These are phyloP conservation scores for Agapanthus africanus DNA, from an alignment of 106 monocot genomes.

Conservation along the genomic window DNA sequence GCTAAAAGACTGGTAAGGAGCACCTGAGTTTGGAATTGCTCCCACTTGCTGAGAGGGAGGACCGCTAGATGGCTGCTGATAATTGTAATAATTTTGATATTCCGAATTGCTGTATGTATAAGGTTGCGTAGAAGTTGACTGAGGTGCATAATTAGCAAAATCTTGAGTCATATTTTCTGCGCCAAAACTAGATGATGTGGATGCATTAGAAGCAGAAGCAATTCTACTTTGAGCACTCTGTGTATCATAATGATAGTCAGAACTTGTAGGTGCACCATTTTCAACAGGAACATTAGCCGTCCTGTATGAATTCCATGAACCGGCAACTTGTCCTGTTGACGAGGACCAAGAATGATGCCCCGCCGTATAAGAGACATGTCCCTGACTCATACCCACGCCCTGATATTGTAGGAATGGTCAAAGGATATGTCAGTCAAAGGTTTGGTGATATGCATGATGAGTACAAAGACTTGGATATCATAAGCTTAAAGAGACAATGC, in stretches of 20 bases:
- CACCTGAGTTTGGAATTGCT: constrained; percentile 88
- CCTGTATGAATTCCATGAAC: constrained; percentile 37
- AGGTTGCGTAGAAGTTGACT: constrained; percentile 36
- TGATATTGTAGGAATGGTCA: constrained; percentile 16
- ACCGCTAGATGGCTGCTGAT: constrained; percentile 44
- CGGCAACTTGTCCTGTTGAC: constrained; percentile 24
- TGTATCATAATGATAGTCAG: constrained; percentile 53
- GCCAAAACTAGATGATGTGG: constrained; percentile 21
- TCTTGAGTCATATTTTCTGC: constrained; percentile 36
- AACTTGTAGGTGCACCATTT: constrained; percentile 36
- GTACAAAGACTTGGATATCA: neutral
- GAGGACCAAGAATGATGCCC: constrained; percentile 50
- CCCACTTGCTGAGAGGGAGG: constrained; percentile 78
- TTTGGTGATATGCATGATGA: neutral
- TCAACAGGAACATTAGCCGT: constrained; percentile 22
- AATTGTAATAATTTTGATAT: constrained; percentile 59
- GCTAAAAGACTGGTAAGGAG: constrained; percentile 90
- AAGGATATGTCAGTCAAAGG: neutral
- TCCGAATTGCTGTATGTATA: constrained; percentile 40
- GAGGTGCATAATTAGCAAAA: constrained; percentile 46
- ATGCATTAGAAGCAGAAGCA: constrained; percentile 24
- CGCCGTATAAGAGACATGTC: constrained; percentile 28
- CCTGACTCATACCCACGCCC: constrained; percentile 23
- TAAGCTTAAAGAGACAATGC: too few species aligned
- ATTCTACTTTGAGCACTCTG: constrained; percentile 27